Evolutionary conservation across 2,329 filamentous ascomycete species (phyloP).

Genomic region (Clathrospora elynae): DNA sequence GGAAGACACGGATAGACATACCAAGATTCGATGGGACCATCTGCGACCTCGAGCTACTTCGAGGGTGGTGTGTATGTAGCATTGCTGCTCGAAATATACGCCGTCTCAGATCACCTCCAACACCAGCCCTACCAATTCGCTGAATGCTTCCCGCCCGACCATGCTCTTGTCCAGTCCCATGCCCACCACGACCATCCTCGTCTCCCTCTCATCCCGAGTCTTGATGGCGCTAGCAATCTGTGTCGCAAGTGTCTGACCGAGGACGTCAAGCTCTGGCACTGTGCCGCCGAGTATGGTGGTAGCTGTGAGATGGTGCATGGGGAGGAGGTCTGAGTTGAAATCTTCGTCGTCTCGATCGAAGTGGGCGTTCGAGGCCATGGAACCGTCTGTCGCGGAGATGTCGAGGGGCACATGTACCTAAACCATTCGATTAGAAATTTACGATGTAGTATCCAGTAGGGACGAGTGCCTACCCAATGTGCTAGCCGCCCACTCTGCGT

Average conservation of each 20-base stretch:
- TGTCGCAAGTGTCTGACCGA: constrained; percentile 86
- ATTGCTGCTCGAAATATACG: constrained; percentile 2
- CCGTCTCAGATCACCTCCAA: constrained; percentile 43
- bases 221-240: constrained; percentile 84
- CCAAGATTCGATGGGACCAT: constrained; percentile 1
- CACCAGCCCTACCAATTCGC: constrained; percentile 51
- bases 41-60: constrained; percentile 3
- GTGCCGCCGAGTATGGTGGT: constrained; percentile 86
- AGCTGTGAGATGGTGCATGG: constrained; percentile 80
- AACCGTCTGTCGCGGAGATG: constrained; percentile 69
- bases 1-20: constrained; percentile 7
- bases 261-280: constrained; percentile 74
- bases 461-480: constrained; percentile 76
- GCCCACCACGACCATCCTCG: constrained; percentile 63
- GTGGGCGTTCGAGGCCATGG: constrained; percentile 53
- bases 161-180: constrained; percentile 60
- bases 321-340: constrained; percentile 61
- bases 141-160: constrained; percentile 55
- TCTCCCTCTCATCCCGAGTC: constrained; percentile 69
- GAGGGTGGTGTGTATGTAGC: background rate
- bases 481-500: constrained; percentile 83
- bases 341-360: constrained; percentile 54
- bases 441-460: background rate
- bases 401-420: constrained; percentile 80
- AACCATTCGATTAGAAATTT: constrained; percentile 6